These are phyloP conservation scores for Calonectria crousiana DNA, from an alignment of 2,329 filamentous ascomycete species.

Conservation along the genomic window DNA sequence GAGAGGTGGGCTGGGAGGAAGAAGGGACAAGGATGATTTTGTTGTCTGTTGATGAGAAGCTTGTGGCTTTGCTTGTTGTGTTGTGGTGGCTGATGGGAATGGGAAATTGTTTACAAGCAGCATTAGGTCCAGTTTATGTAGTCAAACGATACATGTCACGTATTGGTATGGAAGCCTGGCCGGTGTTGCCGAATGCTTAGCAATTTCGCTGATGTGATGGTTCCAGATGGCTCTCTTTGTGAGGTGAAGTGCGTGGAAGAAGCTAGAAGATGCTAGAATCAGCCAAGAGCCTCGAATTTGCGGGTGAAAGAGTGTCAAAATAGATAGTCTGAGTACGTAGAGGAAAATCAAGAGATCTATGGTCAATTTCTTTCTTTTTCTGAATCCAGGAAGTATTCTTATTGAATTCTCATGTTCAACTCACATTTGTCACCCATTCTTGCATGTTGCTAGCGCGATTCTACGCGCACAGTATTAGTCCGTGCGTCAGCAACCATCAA, in stretches of 20 bases:
- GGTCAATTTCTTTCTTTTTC: neutral
- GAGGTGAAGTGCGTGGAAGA: slow-evolving; percentile 37
- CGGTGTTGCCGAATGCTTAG: slow-evolving; percentile 33
- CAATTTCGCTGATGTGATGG: slow-evolving; percentile 27
- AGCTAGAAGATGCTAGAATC: slow-evolving; percentile 7
- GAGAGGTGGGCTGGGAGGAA: slow-evolving; percentile 32
- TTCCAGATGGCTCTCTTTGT: slow-evolving; percentile 40
- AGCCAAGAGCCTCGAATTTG: neutral
- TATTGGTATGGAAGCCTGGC: slow-evolving; percentile 25
- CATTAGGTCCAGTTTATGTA: slow-evolving; percentile 6
- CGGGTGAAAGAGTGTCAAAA: too few relatives aligned
- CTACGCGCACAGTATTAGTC: neutral
- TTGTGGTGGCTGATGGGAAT: slow-evolving; percentile 46
- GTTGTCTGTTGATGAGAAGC: slow-evolving; percentile 38
- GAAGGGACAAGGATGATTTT: slow-evolving; percentile 36
- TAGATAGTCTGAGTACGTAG: too few relatives aligned
- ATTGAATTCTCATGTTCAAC: neutral
- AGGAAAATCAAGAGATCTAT: neutral
- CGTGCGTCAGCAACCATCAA: neutral
- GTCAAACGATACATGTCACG: neutral
- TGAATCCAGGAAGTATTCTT: neutral
- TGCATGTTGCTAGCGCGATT: neutral
- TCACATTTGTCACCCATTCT: neutral
- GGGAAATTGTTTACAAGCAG: slow-evolving; percentile 31
- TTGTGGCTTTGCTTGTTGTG: neutral